phyloP scores from a whole-genome alignment of 2,329 filamentous ascomycete species.

The Ascochyta clinopodiicola region DNA sequence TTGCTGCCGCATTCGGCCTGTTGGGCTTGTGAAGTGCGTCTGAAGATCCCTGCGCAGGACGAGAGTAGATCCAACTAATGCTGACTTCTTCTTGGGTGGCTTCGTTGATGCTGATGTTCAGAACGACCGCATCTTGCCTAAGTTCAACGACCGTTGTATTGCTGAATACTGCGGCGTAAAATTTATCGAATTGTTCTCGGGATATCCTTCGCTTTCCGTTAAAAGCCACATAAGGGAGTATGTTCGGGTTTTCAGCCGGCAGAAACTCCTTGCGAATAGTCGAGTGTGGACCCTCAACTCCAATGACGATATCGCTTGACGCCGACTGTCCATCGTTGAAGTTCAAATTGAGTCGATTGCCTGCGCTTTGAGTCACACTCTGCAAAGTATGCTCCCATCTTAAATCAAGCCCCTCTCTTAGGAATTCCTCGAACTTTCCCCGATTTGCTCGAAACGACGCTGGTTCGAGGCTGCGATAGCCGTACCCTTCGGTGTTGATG shows the following conservation, averaged over 20 bases:
- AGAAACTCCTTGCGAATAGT: slow-evolving; percentile 34
- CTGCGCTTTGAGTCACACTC: slow-evolving; percentile 11
- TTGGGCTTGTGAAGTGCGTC: slow-evolving; percentile 47
- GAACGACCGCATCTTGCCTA: slow-evolving; percentile 24
- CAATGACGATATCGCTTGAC: slow-evolving; percentile 37
- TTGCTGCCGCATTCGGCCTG: slow-evolving; percentile 39
- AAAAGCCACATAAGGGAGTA: slow-evolving; percentile 49
- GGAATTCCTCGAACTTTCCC: slow-evolving; percentile 42
- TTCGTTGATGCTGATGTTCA: slow-evolving; percentile 45
- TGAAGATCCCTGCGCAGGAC: slow-evolving; percentile 30
- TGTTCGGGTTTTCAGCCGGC: slow-evolving; percentile 30
- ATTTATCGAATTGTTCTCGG: slow-evolving; percentile 29
- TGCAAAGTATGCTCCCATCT: slow-evolving; percentile 39
- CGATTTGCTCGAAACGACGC: slow-evolving; percentile 47
- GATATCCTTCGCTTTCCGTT: slow-evolving; percentile 29
- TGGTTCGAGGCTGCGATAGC: slow-evolving; percentile 2
- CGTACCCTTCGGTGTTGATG: slow-evolving; percentile 13
- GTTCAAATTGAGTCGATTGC: background rate
- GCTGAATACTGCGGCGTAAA: slow-evolving; percentile 23
- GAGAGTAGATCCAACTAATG: slow-evolving; percentile 51
- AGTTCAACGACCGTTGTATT: slow-evolving; percentile 33
- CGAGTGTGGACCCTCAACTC: slow-evolving; percentile 50
- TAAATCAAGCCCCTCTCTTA: slow-evolving; percentile 48
- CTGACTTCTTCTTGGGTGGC: slow-evolving; percentile 31
- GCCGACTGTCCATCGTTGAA: slow-evolving; percentile 22